phyloP scores from a whole-genome alignment of 2,329 filamentous ascomycete species.

The Pseudogymnoascus sp. region DNA sequence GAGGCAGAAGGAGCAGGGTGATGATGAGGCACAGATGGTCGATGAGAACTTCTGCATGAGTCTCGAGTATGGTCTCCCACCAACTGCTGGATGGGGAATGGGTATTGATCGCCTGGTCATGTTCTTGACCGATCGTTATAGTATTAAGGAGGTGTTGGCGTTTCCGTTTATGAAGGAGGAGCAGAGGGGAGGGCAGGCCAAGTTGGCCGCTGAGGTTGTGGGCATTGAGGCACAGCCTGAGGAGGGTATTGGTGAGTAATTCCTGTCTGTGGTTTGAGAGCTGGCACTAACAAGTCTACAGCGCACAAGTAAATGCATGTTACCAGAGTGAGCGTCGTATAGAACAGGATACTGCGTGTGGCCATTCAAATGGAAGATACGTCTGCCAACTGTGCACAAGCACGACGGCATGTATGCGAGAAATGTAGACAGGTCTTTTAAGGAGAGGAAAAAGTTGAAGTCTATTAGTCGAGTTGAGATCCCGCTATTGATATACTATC shows the following conservation, averaged over 20 bases:
- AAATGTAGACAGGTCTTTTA: not conserved
- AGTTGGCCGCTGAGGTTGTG: slow-evolving; percentile 52
- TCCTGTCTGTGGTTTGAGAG: not conserved
- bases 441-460: not conserved
- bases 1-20: slow-evolving; percentile 88
- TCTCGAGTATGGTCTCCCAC: slow-evolving; percentile 84
- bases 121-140: slow-evolving; percentile 94
- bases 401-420: not conserved
- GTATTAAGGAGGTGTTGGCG: slow-evolving; percentile 88
- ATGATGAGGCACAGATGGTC: slow-evolving; percentile 91
- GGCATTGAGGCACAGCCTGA: slow-evolving; percentile 49
- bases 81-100: slow-evolving; percentile 94
- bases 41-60: slow-evolving; percentile 92
- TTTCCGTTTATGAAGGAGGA: slow-evolving; percentile 99
- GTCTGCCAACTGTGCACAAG: not conserved
- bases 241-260: slow-evolving; percentile 42
- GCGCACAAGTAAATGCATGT: slow-evolving; percentile 12
- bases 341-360: not conserved
- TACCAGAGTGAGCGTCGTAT: slow-evolving; percentile 5
- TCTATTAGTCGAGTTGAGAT: slow-evolving; percentile 8
- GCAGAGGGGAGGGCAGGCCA: slow-evolving; percentile 40
- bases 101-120: slow-evolving; percentile 90
- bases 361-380: not conserved
- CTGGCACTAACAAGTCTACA: not conserved
- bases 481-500: not conserved